phyloP scores from a whole-genome alignment of 2,329 filamentous ascomycete species.

The Fusarium sp. region DNA sequence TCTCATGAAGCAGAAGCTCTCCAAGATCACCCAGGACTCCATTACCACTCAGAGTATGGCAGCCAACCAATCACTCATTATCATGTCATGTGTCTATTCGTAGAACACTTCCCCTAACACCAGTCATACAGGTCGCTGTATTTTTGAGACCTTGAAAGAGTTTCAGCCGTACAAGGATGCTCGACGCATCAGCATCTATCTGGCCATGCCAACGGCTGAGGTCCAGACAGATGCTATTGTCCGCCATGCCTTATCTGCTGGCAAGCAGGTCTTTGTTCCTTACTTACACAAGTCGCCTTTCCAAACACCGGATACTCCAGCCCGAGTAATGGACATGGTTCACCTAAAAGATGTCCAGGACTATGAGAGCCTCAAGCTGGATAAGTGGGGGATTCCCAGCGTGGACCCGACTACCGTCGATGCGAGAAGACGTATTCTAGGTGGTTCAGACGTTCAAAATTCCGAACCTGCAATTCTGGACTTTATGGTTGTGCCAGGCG shows the following conservation, averaged over 20 bases:
- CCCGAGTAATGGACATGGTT: constrained; percentile 93
- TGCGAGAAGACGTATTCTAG: constrained; percentile 78
- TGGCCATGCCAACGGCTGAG: constrained; percentile 92
- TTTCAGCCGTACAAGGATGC: constrained; percentile 82
- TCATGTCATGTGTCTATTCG: constrained; percentile 9
- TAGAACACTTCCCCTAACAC: constrained; percentile 34
- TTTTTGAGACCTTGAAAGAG: constrained; percentile 72
- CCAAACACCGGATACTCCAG: constrained; percentile 64
- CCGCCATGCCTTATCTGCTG: constrained; percentile 77
- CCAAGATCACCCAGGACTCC: constrained; percentile 69
- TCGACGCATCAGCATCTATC: constrained; percentile 82
- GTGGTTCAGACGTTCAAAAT: constrained; percentile 62
- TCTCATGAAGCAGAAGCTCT: constrained; percentile 75
- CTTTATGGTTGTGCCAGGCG: constrained; percentile 89
- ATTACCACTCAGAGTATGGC: constrained; percentile 77
- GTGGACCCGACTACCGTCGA: constrained; percentile 74
- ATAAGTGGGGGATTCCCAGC: constrained; percentile 96
- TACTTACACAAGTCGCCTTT: constrained; percentile 78
- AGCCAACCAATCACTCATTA: constrained; percentile 8
- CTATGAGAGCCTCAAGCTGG: constrained; percentile 79
- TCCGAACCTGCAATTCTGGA: constrained; percentile 71
- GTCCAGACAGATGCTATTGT: constrained; percentile 87
- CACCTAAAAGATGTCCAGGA: constrained; percentile 78
- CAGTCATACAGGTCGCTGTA: constrained; percentile 66
- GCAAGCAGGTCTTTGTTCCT: constrained; percentile 91